These are phyloP conservation scores for Linnemannia schmuckeri DNA, from an alignment of 192 early-diverging fungal genomes.

Conservation along the genomic window DNA sequence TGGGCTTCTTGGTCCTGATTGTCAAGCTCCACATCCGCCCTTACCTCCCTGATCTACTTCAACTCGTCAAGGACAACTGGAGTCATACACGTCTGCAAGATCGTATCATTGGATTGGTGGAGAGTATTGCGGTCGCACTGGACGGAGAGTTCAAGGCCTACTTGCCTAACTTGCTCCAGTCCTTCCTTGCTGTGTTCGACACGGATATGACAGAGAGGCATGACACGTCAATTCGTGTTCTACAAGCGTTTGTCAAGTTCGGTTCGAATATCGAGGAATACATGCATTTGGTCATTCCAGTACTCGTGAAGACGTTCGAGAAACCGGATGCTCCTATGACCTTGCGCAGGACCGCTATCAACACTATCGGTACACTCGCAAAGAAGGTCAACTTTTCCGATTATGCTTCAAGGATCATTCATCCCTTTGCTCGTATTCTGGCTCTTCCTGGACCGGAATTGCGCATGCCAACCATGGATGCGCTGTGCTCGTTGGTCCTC, in stretches of 20 bases:
- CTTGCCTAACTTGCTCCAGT: constrained; percentile 83
- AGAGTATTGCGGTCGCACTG: constrained; percentile 85
- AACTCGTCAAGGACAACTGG: constrained; percentile 84
- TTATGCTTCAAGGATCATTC: constrained; percentile 90
- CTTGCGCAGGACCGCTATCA: constrained; percentile 75
- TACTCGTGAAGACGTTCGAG: constrained; percentile 86
- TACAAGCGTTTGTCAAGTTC: constrained; percentile 86
- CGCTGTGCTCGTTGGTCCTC: constrained; percentile 82
- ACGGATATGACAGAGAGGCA: constrained; percentile 78
- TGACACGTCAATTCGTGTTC: constrained; percentile 71
- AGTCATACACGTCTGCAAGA: constrained; percentile 81
- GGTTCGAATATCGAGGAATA: constrained; percentile 93
- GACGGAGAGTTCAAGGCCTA: constrained; percentile 92
- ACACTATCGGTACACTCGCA: constrained; percentile 80
- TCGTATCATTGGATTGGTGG: constrained; percentile 88
- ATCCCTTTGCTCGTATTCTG: constrained; percentile 85
- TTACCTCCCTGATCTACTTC: constrained; percentile 85
- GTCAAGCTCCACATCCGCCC: constrained; percentile 92
- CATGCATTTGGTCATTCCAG: constrained; percentile 90
- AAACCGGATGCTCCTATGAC: constrained; percentile 70
- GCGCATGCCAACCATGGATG: constrained; percentile 80
- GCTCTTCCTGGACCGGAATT: constrained; percentile 66
- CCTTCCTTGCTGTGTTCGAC: constrained; percentile 90
- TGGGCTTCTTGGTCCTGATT: constrained; percentile 84
- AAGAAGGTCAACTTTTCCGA: constrained; percentile 85